Percentiles rank a stretch among this genome's conserved stretches.
These are phyloP conservation scores for Trypanosoma scelopori DNA, from an alignment of 208 protist species.

Conservation along the genomic window DNA sequence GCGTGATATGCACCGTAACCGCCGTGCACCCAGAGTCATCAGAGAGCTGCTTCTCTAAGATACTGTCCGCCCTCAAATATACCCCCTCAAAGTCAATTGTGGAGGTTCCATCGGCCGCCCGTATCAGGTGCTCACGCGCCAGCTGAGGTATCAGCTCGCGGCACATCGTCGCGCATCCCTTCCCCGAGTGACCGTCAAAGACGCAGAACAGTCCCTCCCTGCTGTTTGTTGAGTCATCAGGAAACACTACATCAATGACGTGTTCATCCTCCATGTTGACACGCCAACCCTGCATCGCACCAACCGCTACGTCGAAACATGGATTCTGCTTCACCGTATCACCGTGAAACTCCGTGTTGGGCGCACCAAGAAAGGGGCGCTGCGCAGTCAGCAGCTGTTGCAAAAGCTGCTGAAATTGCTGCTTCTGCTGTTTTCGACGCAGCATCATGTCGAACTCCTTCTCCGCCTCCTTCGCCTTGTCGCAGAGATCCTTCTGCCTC, in stretches of 20 bases:
- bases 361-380: constrained; percentile 55
- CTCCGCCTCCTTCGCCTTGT: constrained; percentile 53
- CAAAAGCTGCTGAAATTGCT: constrained; percentile 71
- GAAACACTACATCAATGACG: constrained; percentile 62
- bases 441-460: constrained; percentile 36
- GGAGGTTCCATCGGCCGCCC: constrained; percentile 20
- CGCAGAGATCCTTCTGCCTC: constrained; percentile 38
- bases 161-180: constrained; percentile 44
- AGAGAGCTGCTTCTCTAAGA: constrained; percentile 41
- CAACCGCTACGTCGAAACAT: constrained; percentile 75
- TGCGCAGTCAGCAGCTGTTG: constrained; percentile 53
- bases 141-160: constrained; percentile 36
- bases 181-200: constrained; percentile 88
- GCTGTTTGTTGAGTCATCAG: constrained; percentile 29
- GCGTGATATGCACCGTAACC: constrained; percentile 67
- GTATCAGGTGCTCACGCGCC: constrained; percentile 22
- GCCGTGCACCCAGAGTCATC: constrained; percentile 81
- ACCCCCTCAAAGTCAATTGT: constrained; percentile 60
- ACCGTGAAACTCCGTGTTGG: constrained; percentile 68
- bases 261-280: constrained; percentile 88
- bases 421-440: constrained; percentile 50
- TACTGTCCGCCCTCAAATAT: constrained; percentile 71
- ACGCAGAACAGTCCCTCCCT: constrained; percentile 76
- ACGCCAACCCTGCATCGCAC: constrained; percentile 89
- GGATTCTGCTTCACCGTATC: constrained; percentile 45